These are phyloP conservation scores for Cenococcum geophilum DNA, from an alignment of 495 filamentous ascomycete genomes.

Conservation along the genomic window DNA sequence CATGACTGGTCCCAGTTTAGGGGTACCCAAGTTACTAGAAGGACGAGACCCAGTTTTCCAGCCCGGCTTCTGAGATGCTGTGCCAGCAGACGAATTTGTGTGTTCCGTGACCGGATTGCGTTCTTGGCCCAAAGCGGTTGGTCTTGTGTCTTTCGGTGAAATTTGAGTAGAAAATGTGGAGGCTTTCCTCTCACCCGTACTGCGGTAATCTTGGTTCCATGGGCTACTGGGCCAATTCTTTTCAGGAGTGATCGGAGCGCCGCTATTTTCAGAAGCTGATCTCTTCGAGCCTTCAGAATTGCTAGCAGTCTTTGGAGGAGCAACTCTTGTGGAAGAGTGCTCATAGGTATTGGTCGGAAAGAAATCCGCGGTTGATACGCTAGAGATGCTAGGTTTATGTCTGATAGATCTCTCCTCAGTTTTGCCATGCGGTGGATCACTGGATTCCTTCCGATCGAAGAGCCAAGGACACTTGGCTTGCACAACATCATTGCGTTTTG, in stretches of 20 bases:
- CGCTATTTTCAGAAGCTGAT: slow-evolving; percentile 1
- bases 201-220: slow-evolving; percentile 13
- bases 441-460: slow-evolving; percentile 2
- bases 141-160: not conserved
- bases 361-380: slow-evolving; percentile 40
- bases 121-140: not conserved
- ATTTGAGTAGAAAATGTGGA: not conserved
- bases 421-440: slow-evolving; percentile 4
- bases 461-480: slow-evolving; percentile 6
- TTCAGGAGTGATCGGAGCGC: slow-evolving; percentile 20
- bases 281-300: slow-evolving; percentile 13
- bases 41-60: not conserved
- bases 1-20: not conserved
- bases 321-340: slow-evolving; percentile 32
- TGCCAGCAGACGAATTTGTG: not conserved
- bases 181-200: not conserved
- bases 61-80: not conserved
- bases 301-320: not conserved
- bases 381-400: slow-evolving; percentile 35
- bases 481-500: slow-evolving; percentile 1
- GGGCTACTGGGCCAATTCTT: slow-evolving; percentile 19
- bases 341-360: slow-evolving; percentile 39
- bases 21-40: not conserved
- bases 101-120: not conserved
- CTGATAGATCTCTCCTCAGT: slow-evolving; percentile 13